Conservation (phyloP, 164 flowering plant species). For the Malania oleifera region DNA sequence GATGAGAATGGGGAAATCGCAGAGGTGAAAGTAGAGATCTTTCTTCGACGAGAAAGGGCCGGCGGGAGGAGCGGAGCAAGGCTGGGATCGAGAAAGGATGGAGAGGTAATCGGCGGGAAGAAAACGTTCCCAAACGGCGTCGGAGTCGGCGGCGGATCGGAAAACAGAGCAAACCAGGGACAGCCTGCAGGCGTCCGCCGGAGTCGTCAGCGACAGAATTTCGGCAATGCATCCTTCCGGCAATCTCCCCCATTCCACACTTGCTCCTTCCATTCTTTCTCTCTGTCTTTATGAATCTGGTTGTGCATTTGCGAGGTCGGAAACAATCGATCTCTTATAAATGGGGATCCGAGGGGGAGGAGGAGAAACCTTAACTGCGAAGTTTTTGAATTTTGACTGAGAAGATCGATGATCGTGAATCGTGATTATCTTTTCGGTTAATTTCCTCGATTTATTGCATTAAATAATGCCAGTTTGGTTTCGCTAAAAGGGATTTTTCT, state of each 20-base stretch:
- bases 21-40: slow-evolving; percentile 5
- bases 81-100: not conserved
- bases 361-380: too few relatives aligned
- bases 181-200: slow-evolving; percentile 16
- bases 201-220: slow-evolving; percentile 20
- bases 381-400: too few relatives aligned
- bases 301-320: too few relatives aligned
- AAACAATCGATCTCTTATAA: too few relatives aligned
- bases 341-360: too few relatives aligned
- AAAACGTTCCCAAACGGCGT: slow-evolving; percentile 8
- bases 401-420: too few relatives aligned
- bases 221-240: slow-evolving; percentile 18
- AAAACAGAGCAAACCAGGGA: slow-evolving; percentile 9
- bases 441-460: too few relatives aligned
- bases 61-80: not conserved
- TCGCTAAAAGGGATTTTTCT: too few relatives aligned
- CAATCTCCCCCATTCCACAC: not conserved
- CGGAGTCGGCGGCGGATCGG: slow-evolving; percentile 15
- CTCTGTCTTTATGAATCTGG: too few relatives aligned
- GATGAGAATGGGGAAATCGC: slow-evolving; percentile 4
- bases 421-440: too few relatives aligned
- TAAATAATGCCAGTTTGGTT: too few relatives aligned
- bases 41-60: not conserved
- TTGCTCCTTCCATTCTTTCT: not conserved
- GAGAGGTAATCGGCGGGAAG: not conserved